Evolutionary conservation across 169 alveolate species (phyloP).

Genomic region (Cryptosporidium meleagridis): DNA sequence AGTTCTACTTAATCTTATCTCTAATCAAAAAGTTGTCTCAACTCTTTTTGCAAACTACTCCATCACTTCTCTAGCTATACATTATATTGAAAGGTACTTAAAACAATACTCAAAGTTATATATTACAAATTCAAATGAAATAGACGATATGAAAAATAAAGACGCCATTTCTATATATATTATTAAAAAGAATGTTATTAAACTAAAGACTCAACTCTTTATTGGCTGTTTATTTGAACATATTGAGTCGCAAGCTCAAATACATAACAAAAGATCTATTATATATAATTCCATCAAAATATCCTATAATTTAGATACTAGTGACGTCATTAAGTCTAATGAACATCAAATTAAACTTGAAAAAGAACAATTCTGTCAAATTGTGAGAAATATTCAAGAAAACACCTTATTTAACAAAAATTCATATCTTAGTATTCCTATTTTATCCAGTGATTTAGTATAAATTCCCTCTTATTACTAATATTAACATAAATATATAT

Average conservation of each 20-base stretch:
- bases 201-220: background rate
- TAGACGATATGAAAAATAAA: background rate
- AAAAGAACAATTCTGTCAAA: background rate
- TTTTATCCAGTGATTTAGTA: background rate
- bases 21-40: background rate
- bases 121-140: background rate
- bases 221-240: background rate
- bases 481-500: too few relatives aligned
- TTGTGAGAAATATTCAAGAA: background rate
- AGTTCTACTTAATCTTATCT: background rate
- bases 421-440: background rate
- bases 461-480: too few relatives aligned
- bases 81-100: conserved; percentile 17
- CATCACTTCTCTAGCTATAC: background rate
- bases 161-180: background rate
- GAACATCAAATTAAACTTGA: background rate
- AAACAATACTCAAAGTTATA: conserved; percentile 22
- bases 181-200: background rate
- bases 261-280: background rate
- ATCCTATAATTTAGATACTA: background rate
- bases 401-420: background rate
- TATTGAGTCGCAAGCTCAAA: background rate
- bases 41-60: conserved; percentile 16
- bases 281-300: conserved; percentile 2
- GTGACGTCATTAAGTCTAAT: too few relatives aligned